Conservation (phyloP, 768 basidiomycete species). For the Xerocomellus dryophilus region DNA sequence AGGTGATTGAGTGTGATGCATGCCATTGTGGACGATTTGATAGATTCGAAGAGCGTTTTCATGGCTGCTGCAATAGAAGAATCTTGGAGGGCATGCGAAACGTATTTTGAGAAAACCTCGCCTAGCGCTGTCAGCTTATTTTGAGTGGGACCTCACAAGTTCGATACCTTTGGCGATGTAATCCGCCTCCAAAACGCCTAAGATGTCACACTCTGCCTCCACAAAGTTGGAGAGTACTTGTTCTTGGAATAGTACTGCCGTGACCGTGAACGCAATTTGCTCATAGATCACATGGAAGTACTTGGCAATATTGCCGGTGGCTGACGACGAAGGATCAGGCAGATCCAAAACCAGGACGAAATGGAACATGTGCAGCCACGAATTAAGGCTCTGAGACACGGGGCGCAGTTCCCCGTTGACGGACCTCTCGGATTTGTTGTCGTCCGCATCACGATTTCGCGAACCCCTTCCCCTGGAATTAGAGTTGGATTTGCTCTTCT, state of each 20-base stretch:
- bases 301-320: slow-evolving; percentile 69
- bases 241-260: slow-evolving; percentile 89
- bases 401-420: slow-evolving; percentile 36
- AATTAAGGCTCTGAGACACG: slow-evolving; percentile 28
- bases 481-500: slow-evolving; percentile 46
- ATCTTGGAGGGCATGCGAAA: slow-evolving; percentile 52
- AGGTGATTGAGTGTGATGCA: slow-evolving; percentile 76
- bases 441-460: slow-evolving; percentile 40
- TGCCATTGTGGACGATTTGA: slow-evolving; percentile 74
- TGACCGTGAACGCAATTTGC: slow-evolving; percentile 84
- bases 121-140: slow-evolving; percentile 38
- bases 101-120: slow-evolving; percentile 55
- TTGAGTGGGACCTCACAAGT: background rate
- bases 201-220: slow-evolving; percentile 69
- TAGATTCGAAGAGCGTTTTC: slow-evolving; percentile 72
- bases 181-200: slow-evolving; percentile 69
- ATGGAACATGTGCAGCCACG: slow-evolving; percentile 77
- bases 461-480: slow-evolving; percentile 56
- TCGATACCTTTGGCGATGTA: slow-evolving; percentile 67
- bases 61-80: slow-evolving; percentile 80
- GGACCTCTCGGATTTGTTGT: slow-evolving; percentile 32
- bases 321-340: slow-evolving; percentile 85
- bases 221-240: slow-evolving; percentile 87
- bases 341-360: slow-evolving; percentile 84
- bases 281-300: slow-evolving; percentile 88